These are phyloP conservation scores for Colletotrichum tabaci DNA, from an alignment of 2,329 filamentous ascomycete species.

Conservation along the genomic window DNA sequence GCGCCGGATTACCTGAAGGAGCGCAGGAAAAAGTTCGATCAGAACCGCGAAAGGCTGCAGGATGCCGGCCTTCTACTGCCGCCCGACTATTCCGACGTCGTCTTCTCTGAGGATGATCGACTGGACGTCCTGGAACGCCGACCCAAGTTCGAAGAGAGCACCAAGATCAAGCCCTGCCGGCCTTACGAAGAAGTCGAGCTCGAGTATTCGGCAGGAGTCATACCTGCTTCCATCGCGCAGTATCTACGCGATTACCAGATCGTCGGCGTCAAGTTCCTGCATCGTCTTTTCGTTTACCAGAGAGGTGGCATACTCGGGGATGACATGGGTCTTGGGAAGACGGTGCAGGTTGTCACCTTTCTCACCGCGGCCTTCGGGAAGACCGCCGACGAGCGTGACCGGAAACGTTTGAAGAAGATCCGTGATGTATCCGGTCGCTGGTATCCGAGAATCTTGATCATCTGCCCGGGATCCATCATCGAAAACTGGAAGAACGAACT, in stretches of 20 bases:
- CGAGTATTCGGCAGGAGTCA: conserved; percentile 81
- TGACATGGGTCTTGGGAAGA: conserved; percentile 98
- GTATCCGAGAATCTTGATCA: conserved; percentile 88
- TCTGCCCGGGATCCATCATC: conserved; percentile 91
- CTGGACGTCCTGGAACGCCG: conserved; percentile 70
- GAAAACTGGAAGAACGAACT: conserved; percentile 93
- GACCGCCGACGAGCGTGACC: conserved; percentile 88
- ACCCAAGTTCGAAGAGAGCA: conserved; percentile 73
- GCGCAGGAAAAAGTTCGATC: conserved; percentile 80
- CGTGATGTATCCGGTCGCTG: conserved; percentile 74
- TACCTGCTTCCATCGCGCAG: conserved; percentile 91
- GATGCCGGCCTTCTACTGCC: conserved; percentile 82
- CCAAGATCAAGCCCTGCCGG: conserved; percentile 74
- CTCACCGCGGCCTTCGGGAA: conserved; percentile 94
- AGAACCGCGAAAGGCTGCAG: conserved; percentile 69
- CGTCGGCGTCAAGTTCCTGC: conserved; percentile 86
- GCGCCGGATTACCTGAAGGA: conserved; percentile 82
- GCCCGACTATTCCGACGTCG: conserved; percentile 81
- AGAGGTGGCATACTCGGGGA: conserved; percentile 92
- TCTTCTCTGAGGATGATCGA: conserved; percentile 78
- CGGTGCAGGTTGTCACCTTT: conserved; percentile 95
- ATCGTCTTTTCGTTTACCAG: conserved; percentile 91
- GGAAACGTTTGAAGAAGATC: conserved; percentile 89
- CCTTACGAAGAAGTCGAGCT: conserved; percentile 83
- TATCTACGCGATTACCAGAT: conserved; percentile 95